Base-by-base conservation (phyloP, 768 basidiomycete genomes). In the Hericium alpestre region DNA sequence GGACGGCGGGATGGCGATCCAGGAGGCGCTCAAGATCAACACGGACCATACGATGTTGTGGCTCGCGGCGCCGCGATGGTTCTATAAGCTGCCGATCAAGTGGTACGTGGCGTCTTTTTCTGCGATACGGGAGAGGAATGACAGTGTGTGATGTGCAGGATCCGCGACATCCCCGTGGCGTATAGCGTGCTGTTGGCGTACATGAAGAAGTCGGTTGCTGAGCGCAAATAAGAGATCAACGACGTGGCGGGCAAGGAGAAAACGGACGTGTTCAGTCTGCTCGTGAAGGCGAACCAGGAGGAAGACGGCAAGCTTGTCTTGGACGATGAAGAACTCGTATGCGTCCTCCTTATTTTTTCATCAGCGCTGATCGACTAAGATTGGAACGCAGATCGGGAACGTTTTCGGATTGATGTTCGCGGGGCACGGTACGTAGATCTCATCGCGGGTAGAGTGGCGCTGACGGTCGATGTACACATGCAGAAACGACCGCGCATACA, bases 401-500 rank as follows among this genome's bases (percentile, higher is more conserved):
- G 56, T 60, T 15, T 63, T 63, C 47, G 53, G 51, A 25, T 25
- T 63, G 41, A 23, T 64, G 46, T 64, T 64, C 52, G 62, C 62
- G 1, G 62, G 62, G n/a, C 60, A 63, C 37, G 62, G 58, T 59
- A 38, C 23, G 58, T 40, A 40, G 15, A 53, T 59, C 22, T 20
- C 8, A 25, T 32, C 32, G 32, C 32, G 32, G 32, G 8, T 32
- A 10, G 32, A 10, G 32, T 32, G 32, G 32, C 32, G 32, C 32
- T 32, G 32, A 32, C 32, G 32, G 32, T 32, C 6, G 32, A 37
- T 38, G 38, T 15, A 22, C 38, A 20, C 2, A 2, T 50, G 1
- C 58, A 72, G 71, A 73, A 52, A 72, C 71, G 1, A 74, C 69
- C 3, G 61, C 70, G 16, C 64, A 67, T 15, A 67, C 62, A 11